A percentile compares a stretch with the other conserved stretches of the same genome.
Conservation (phyloP, 441 rosid species). For the Pelargonium fulgidum region DNA sequence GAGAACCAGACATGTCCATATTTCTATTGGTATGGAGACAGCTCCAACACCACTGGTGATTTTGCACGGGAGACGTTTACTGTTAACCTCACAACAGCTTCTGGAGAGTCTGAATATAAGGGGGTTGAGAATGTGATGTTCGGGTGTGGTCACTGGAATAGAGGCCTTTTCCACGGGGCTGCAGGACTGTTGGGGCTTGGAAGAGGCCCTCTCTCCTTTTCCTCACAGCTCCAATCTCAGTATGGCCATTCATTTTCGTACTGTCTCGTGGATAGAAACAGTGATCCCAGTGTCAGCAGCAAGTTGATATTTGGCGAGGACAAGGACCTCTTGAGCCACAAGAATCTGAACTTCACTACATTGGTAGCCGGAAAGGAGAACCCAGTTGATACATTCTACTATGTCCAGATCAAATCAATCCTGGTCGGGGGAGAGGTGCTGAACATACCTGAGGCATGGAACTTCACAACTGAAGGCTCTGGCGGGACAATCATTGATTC, state of each 20-base stretch:
- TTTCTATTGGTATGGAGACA: conserved; percentile 85
- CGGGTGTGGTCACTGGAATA: conserved; percentile 92
- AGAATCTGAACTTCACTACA: conserved; percentile 64
- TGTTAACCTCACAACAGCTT: conserved; percentile 50
- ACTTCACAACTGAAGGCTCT: conserved; percentile 41
- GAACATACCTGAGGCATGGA: conserved; percentile 69
- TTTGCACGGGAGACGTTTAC: conserved; percentile 75
- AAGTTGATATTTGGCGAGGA: conserved; percentile 90
- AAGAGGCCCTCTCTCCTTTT: conserved; percentile 77
- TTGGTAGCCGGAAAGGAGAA: conserved; percentile 55
- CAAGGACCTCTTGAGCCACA: conserved; percentile 51
- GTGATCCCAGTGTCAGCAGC: conserved; percentile 72
- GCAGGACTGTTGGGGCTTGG: conserved; percentile 82
- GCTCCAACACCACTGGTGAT: conserved; percentile 87
- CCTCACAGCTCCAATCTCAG: conserved; percentile 73
- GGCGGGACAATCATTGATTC: conserved; percentile 95
- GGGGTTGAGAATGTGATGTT: conserved; percentile 67
- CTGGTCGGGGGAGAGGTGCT: conserved; percentile 55
- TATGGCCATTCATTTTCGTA: conserved; percentile 83
- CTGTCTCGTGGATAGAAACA: conserved; percentile 77
- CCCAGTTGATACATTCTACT: conserved; percentile 71
- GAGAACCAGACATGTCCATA: conserved; percentile 70
- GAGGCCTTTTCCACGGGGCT: conserved; percentile 77
- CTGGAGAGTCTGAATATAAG: conserved; percentile 43
- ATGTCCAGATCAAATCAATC: conserved; percentile 62